Base-by-base conservation (phyloP, 1,284 basidiomycete genomes). In the Sparassis latifolia region DNA sequence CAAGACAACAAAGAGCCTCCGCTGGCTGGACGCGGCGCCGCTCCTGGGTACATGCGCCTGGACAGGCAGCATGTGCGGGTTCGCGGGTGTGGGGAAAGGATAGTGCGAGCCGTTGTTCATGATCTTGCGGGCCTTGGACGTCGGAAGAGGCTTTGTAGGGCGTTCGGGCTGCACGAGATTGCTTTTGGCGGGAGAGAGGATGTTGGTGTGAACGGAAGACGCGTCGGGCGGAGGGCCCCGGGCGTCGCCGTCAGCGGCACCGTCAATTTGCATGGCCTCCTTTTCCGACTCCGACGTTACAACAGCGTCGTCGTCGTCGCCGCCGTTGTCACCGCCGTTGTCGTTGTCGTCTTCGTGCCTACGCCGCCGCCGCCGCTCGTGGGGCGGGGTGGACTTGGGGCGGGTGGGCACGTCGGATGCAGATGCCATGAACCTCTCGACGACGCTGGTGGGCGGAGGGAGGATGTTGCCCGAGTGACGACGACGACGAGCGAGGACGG, bases 1-100 rank as follows among this genome's bases (percentile, higher is more conserved):
- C 37, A 99, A 75, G 2, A 99, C 82, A 44, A 99, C 94, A 58
- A 91, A 97, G 30, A 99, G 73, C 47, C 86, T 71, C 33, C 91
- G 77, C 48, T 84, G 84, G 30, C 75, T 75, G 5, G 60, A 60
- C 0, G 55, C 53, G n/a, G 60, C 53, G 9, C 56, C 57, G 42
- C 74, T 81, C 60, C 84, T 86, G 5, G 89, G 78, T 12, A 92
- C 85, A 47, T 86, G 84, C 2, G 91, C 89, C 57, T 88, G 86
- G 1, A 86, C 73, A 35, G 90, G 91, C 7, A 92, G 69, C 79
- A 92, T 84, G 50, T 82, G 77, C 0, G 89, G 90, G 68, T 92
- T 92, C 3, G 78, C 75, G 31, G 70, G 66, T 40, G 65, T 62
- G 9, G 66, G 59, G 54, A 71, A 50, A 56, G 77, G 61, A 71